Evolutionary conservation across 192 early-diverging fungal genomes (phyloP).

Genomic region (Mortierella antarctica): DNA sequence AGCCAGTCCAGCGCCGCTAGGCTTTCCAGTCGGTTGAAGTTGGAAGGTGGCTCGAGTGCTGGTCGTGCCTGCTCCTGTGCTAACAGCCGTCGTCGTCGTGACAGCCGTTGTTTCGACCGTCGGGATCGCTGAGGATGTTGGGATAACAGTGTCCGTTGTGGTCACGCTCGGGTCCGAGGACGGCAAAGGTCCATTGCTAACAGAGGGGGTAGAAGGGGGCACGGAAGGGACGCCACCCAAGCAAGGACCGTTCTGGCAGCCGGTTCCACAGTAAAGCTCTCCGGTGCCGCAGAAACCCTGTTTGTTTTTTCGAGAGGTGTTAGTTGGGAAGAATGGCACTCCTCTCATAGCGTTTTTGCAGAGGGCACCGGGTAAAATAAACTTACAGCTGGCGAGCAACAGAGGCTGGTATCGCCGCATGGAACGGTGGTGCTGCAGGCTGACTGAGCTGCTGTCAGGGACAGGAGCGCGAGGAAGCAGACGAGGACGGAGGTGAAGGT

Average conservation of each 20-base stretch:
- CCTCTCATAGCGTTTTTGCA: neutral
- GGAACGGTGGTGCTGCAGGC: constrained; percentile 1
- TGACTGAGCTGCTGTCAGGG: constrained; percentile 20
- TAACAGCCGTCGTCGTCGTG: neutral
- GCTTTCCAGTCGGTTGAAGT: constrained; percentile 38
- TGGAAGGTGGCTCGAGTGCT: constrained; percentile 23
- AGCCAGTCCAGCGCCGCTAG: constrained; percentile 10
- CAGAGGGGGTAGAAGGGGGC: neutral
- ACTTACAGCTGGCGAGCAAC: constrained; percentile 26
- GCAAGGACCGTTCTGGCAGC: constrained; percentile 13
- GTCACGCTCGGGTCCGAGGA: too few species aligned
- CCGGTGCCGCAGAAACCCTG: constrained; percentile 28
- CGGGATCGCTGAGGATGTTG: too few species aligned
- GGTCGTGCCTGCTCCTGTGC: neutral
- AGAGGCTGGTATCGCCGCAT: constrained; percentile 4
- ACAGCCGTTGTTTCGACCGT: neutral
- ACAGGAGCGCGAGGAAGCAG: constrained; percentile 21
- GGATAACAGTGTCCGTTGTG: too few species aligned
- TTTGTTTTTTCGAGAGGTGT: neutral
- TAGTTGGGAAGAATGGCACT: neutral
- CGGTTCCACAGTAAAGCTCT: constrained; percentile 23
- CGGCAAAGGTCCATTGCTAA: too few species aligned
- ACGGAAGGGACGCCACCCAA: neutral
- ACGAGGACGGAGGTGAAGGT: constrained; percentile 15
- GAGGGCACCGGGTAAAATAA: neutral